Percentiles rank a stretch among this genome's conserved stretches.
Conservation (phyloP, 1,284 basidiomycete genomes). For the Phaffia rhodozyma region DNA sequence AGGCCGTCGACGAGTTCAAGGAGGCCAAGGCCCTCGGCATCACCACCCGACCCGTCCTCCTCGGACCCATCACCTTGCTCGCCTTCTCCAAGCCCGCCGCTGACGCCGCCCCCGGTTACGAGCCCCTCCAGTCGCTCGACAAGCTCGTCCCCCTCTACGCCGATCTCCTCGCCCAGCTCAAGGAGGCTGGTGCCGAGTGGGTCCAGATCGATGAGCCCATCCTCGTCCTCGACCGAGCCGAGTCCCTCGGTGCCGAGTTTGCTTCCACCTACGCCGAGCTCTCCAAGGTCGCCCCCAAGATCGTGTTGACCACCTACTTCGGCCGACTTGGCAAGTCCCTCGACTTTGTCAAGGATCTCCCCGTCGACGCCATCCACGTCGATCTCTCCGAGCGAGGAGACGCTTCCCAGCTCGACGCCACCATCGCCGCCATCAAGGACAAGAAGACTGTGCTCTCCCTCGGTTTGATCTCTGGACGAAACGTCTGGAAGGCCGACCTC, state of each 20-base stretch:
- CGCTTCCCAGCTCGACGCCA: constrained; percentile 76
- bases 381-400: constrained; percentile 54
- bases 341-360: constrained; percentile 80
- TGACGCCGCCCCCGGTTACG: constrained; percentile 72
- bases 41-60: constrained; percentile 84
- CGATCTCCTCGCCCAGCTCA: constrained; percentile 80
- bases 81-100: constrained; percentile 83
- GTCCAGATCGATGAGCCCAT: constrained; percentile 98
- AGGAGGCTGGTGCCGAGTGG: constrained; percentile 80
- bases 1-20: constrained; percentile 84
- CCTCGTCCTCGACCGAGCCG: constrained; percentile 81
- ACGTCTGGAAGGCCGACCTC: constrained; percentile 99
- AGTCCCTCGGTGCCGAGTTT: constrained; percentile 69
- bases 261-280: constrained; percentile 71
- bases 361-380: constrained; percentile 87
- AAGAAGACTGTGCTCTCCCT: constrained; percentile 78
- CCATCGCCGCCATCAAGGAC: constrained; percentile 69
- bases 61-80: constrained; percentile 94
- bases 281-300: constrained; percentile 71
- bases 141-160: constrained; percentile 88
- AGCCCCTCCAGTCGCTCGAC: constrained; percentile 79
- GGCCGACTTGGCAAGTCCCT: constrained; percentile 90
- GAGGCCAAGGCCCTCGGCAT: constrained; percentile 89
- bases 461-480: constrained; percentile 94
- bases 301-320: constrained; percentile 92